Base-by-base conservation (phyloP, 2,329 filamentous ascomycete species). In the Cyphellophora europaea region DNA sequence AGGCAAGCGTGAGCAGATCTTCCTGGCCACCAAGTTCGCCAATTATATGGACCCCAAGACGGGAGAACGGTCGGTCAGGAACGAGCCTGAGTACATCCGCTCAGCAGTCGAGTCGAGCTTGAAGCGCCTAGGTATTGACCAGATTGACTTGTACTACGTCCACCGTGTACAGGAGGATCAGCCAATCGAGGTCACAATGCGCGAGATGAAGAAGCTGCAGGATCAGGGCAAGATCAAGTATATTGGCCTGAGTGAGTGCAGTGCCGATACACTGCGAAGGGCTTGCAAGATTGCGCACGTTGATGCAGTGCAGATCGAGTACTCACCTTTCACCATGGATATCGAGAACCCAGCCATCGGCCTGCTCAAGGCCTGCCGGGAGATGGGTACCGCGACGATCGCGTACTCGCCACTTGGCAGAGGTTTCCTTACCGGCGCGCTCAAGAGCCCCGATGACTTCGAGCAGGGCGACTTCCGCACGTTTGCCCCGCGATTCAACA, bases 301-400 rank as follows among this genome's bases (percentile, higher is more conserved):
- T 38, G 56, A 60, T 14, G 66, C 65, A 8, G 61, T 68, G 13
- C 67, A 74, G 53, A 57, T 68, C 35, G 68, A 71, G 49, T 71
- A 66, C 53, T 63, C 57, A 4, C 61, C 64, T 2, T 70, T 66
- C 47, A 54, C 56, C 3, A 49, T 61, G 19, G 65, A 68, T 36
- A 68, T 71, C 35, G 68, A 72, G 30, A 38, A 42, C 14, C 51
- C 58, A 0, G 40, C 42, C 11, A 41, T 45, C 33, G 41, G 53
- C 62, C 16, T 70, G 12, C 53, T 67, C 3, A 51, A 57, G 15
- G 60, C 66, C 2, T 64, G 62, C 37, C 59, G 65, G 3, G 65
- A 70, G 43, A 58, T 72, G 5, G 69, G 62, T 4, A 53, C 63
- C 5, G 54, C 57, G 19, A 43, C 62, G 18, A 54, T 66, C 1